Conservation (phyloP, 495 filamentous ascomycete species). For the Clavariopsis aquatica region DNA sequence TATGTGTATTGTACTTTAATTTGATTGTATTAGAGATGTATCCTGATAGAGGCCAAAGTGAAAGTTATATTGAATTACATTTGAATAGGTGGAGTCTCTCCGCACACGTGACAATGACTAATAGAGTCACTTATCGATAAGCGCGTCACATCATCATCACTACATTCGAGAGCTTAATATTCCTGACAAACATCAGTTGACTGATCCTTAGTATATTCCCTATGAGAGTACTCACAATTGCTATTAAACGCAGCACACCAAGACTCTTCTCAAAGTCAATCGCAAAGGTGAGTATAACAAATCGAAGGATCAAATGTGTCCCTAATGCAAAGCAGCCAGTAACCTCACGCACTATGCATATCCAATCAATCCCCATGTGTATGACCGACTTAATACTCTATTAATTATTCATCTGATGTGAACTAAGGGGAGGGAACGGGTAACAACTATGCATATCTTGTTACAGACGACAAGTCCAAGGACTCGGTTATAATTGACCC, state of each 20-base stretch:
- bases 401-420: neutral
- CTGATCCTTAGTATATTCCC: constrained; percentile 22
- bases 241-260: constrained; percentile 18
- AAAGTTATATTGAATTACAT: no score
- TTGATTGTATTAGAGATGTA: no score
- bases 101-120: neutral
- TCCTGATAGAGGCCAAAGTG: no score
- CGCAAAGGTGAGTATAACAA: constrained; percentile 10
- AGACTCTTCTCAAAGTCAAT: constrained; percentile 16
- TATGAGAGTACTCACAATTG: constrained; percentile 34
- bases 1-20: no score
- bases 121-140: constrained; percentile 1
- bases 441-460: constrained; percentile 97
- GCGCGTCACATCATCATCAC: neutral
- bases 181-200: neutral
- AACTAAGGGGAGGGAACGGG: constrained; percentile 80
- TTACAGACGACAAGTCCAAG: constrained; percentile 84
- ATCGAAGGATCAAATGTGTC: neutral
- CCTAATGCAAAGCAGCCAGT: constrained; percentile 25
- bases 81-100: no score
- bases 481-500: constrained; percentile 96
- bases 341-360: constrained; percentile 71
- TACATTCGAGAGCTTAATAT: neutral
- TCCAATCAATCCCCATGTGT: constrained; percentile 99
- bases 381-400: constrained; percentile 46